Evolutionary conservation across 805 yeast genomes (phyloP).

Genomic region (Cyberlindnera maclurae): DNA sequence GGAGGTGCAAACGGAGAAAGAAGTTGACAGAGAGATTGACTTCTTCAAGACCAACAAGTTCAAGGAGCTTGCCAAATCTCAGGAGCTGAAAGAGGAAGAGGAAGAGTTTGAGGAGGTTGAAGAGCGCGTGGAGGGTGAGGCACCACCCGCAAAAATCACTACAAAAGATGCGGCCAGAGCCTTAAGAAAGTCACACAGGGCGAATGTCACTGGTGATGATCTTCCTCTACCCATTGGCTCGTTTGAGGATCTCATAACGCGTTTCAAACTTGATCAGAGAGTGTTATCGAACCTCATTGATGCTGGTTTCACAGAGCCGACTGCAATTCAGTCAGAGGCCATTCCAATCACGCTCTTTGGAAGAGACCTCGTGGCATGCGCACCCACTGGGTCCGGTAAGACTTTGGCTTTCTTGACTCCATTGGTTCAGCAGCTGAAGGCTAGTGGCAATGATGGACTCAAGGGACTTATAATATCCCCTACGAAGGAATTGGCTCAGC

Average conservation of each 20-base stretch:
- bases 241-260: conserved; percentile 67
- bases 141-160: conserved; percentile 37
- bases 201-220: conserved; percentile 78
- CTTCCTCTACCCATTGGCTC: conserved; percentile 88
- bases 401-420: conserved; percentile 89
- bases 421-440: conserved; percentile 46
- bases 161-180: conserved; percentile 51
- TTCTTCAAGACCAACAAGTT: conserved; percentile 62
- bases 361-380: conserved; percentile 85
- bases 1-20: conserved; percentile 34
- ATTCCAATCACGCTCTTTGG: conserved; percentile 65
- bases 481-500: conserved; percentile 88
- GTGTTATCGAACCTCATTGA: conserved; percentile 55
- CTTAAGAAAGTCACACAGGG: conserved; percentile 52
- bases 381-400: conserved; percentile 98
- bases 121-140: conserved; percentile 25
- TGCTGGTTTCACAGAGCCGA: conserved; percentile 75
- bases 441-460: conserved; percentile 24
- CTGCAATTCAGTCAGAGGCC: conserved; percentile 88
- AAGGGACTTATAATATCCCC: conserved; percentile 84
- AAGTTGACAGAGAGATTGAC: conserved; percentile 69
- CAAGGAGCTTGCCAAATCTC: conserved; percentile 20
- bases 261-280: conserved; percentile 57
- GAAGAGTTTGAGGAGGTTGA: conserved; percentile 22
- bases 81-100: conserved; percentile 18